Base-by-base conservation (phyloP, 345 rosid species). In the Angophora floribunda region DNA sequence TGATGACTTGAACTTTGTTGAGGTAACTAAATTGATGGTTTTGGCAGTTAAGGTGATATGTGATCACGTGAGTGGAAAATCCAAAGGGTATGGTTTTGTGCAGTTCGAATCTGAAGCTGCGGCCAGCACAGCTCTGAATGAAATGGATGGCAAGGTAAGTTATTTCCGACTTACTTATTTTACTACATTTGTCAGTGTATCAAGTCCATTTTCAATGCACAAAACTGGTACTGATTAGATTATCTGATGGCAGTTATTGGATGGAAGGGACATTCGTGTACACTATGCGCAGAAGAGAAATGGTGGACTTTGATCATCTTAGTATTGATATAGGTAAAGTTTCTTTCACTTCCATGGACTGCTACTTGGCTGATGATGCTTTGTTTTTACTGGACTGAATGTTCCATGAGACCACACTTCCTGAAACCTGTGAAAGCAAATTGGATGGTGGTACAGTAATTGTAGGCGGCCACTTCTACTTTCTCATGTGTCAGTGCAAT, bases 61-160 rank as follows among this genome's bases (percentile, higher is more conserved):
- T n/a, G 94, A 97, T 90, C 96, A 79, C 51, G 93, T 90, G 89
- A 93, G 89, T 52, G 96, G 97, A 67, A 91, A 94, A 91, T 96
- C 99, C 24, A 94, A 92, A 92, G 97, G 97, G 12, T 97, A 94
- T 51, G 98, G 97, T 32, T 96, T 97, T 93, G 96, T 97, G 86
- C 79, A 86, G 28, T 96, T 93, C 53, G 63, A 89, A 86, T 92
- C 95, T 70, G 96, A 95, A 89, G 93, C 89, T 90, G 93, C 96
- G 26, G 97, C 97, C 86, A 86, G 86, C 22, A 49, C 16, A 50
- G 99, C 96, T 86, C 90, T 95, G 32, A 94, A 90, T 86, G 93
- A 93, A 86, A 94, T 95, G 97, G 90, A 95, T 87, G 93, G 95
- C 70, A 90, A 89, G 96, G 98, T 93, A 49, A 84, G 90, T 47